Evolutionary conservation across 495 filamentous ascomycete genomes (phyloP).

Genomic region (Cenococcum geophilum): DNA sequence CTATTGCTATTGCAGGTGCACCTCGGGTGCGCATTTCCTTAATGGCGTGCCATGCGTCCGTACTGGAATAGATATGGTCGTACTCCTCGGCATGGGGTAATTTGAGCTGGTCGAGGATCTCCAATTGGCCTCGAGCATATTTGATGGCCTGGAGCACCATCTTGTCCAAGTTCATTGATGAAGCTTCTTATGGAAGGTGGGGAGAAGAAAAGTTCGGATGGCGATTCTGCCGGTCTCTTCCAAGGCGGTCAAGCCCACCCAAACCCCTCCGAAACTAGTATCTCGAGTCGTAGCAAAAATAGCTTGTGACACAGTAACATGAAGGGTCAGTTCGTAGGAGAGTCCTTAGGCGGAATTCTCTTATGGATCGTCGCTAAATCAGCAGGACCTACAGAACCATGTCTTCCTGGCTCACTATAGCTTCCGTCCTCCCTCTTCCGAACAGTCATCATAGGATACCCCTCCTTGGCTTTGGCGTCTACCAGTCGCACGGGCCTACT

Average conservation of each 20-base stretch:
- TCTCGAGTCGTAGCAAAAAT: background rate
- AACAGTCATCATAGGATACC: slow-evolving; percentile 53
- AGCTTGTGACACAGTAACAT: too few species aligned
- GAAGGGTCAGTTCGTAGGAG: too few species aligned
- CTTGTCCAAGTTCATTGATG: slow-evolving; percentile 2
- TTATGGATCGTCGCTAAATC: background rate
- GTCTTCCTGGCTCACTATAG: slow-evolving; percentile 35
- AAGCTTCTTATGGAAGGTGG: background rate
- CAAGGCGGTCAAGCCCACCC: background rate
- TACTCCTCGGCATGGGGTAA: slow-evolving; percentile 84
- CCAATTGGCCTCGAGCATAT: slow-evolving; percentile 67
- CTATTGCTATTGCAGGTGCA: slow-evolving; percentile 94
- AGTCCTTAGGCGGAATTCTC: too few species aligned
- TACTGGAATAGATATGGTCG: slow-evolving; percentile 61
- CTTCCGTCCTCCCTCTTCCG: slow-evolving; percentile 50
- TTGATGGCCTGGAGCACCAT: slow-evolving; percentile 81
- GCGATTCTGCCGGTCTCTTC: background rate
- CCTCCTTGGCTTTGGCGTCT: slow-evolving; percentile 70
- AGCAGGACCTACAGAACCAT: background rate
- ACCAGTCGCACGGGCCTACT: slow-evolving; percentile 47
- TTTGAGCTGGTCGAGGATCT: slow-evolving; percentile 84
- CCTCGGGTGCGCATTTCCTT: slow-evolving; percentile 89
- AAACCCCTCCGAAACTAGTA: background rate
- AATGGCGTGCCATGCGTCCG: slow-evolving; percentile 89
- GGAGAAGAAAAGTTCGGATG: background rate